These are phyloP conservation scores for Hamamelis virginiana DNA, from an alignment of 164 flowering plant genomes.

Conservation along the genomic window DNA sequence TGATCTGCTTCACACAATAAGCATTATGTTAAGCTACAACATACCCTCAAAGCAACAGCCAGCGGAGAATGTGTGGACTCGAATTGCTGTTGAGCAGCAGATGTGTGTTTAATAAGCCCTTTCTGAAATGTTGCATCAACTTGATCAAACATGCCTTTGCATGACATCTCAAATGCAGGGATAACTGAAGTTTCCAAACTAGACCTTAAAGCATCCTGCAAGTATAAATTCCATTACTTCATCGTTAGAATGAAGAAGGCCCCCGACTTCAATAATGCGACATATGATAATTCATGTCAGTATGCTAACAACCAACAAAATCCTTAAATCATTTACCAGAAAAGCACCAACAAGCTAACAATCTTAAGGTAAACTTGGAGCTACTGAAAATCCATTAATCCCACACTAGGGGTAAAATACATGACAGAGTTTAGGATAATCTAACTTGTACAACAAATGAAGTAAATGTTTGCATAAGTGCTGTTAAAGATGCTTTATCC, in stretches of 20 bases:
- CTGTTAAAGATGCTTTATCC: not conserved
- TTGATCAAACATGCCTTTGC: slow-evolving; percentile 90
- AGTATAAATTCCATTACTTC: not conserved
- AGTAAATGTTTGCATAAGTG: not conserved
- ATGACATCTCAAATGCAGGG: slow-evolving; percentile 86
- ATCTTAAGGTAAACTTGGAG: not conserved
- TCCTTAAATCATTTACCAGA: not conserved
- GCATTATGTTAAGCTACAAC: slow-evolving; percentile 1
- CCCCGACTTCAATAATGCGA: not conserved
- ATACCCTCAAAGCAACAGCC: slow-evolving; percentile 74
- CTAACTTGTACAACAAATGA: not conserved
- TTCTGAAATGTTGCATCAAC: slow-evolving; percentile 71
- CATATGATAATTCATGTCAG: not conserved
- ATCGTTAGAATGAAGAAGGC: not conserved
- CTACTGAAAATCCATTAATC: not conserved
- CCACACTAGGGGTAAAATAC: not conserved
- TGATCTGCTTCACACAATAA: not conserved
- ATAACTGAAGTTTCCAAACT: slow-evolving; percentile 69
- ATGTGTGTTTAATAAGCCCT: slow-evolving; percentile 65
- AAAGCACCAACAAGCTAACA: not conserved
- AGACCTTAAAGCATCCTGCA: slow-evolving; percentile 74
- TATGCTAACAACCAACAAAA: not conserved
- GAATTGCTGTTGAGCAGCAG: slow-evolving; percentile 64
- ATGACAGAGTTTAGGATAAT: not conserved
- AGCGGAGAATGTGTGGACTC: slow-evolving; percentile 69